Base-by-base conservation (phyloP, 2,329 filamentous ascomycete genomes). In the Monosporascus sp. region DNA sequence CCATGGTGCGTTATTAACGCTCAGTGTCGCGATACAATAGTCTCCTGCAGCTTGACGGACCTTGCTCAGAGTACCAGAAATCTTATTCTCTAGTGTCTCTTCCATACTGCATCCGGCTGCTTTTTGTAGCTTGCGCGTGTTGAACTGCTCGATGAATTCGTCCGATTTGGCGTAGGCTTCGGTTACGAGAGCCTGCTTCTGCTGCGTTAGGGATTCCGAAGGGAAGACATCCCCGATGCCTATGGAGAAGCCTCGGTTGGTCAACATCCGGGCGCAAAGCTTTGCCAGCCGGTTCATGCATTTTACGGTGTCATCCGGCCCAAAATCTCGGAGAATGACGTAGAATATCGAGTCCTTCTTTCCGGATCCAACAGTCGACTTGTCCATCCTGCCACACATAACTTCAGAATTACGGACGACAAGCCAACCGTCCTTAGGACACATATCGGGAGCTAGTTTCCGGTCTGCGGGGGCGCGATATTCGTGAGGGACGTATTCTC, bases 341-440 rank as follows among this genome's bases (percentile, higher is more conserved):
- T 97, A 99, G 67, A 97, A 99, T 20, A 99, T 86, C 0, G 92
- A 97, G 68, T 96, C 93, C 68, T 99, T 99, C 76, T 97, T 97
- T 63, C 94, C 94, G 6, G 90, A 85, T 61, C 94, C 94, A n/a
- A 99, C 90, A 0, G 92, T 97, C 1, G 90, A 89, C 72, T 99
- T 99, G 75, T 99, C 94, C 91, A 97, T 97, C 55, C 87, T 83
- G 56, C 94, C 94, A 66, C 93, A 97, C 89, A 99, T 96, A 56
- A 97, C 85, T 68, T 97, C 92, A 0, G 93, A 97, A 67, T 99
- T 97, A 53, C 93, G 88, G 57, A 99, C 87, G 15, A 96, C 90
- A 9, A 99, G 77, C 81, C 90, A 97, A 7, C 87, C 85, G 68
- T 99, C 94, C 60, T 94, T 90, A 17, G 88, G 83, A 63, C 93